A percentile compares a stretch with the other conserved stretches of the same genome.
phyloP scores from a whole-genome alignment of 106 monocot genomes.

The Phalaenopsis equestris region DNA sequence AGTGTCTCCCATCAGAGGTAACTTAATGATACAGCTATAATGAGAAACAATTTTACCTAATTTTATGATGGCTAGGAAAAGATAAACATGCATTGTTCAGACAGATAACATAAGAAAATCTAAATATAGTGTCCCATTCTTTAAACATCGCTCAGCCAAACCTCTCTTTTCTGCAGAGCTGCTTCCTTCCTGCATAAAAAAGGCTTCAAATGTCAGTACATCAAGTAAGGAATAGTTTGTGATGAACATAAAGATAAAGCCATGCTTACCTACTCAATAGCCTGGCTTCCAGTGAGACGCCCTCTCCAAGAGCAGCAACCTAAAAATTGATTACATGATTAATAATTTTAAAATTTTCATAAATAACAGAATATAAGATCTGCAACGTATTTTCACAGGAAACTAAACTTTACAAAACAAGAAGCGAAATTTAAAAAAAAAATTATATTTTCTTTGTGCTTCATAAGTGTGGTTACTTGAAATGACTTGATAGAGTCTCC shows the following conservation, averaged over 20 bases:
- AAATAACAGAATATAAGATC: background rate
- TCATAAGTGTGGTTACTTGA: no score
- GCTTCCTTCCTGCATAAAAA: slow-evolving; percentile 77
- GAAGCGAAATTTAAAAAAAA: background rate
- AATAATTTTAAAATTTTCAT: background rate
- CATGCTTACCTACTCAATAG: slow-evolving; percentile 54
- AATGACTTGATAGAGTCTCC: no score
- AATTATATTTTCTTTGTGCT: background rate
- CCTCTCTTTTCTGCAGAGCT: slow-evolving; percentile 73
- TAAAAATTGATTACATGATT: slow-evolving; percentile 5
- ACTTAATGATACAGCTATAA: background rate
- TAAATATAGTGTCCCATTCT: background rate
- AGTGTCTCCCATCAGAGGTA: background rate
- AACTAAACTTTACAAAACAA: background rate
- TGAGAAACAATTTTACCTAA: background rate
- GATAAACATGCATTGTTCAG: background rate
- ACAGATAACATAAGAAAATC: background rate
- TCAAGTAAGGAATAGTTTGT: background rate
- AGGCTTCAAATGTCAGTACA: background rate
- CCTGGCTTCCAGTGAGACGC: slow-evolving; percentile 69
- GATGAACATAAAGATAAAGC: slow-evolving; percentile 1
- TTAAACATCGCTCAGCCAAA: slow-evolving; percentile 11
- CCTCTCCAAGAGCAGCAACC: slow-evolving; percentile 84
- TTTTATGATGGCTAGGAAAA: background rate
- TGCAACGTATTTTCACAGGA: background rate